Evolutionary conservation across 164 flowering plant genomes (phyloP).

Genomic region (Sedum album): DNA sequence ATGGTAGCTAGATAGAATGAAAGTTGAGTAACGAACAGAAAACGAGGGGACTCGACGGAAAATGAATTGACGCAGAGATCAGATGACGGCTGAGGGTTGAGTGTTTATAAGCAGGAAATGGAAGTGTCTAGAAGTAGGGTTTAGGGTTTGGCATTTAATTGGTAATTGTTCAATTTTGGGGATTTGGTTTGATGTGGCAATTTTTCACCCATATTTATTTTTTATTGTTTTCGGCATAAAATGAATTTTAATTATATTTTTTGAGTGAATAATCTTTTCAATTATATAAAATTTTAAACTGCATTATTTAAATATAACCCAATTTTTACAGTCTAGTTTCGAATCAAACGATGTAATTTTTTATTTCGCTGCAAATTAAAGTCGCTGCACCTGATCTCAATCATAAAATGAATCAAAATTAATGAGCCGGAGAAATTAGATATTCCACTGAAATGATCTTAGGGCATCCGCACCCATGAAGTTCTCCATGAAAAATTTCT

Average conservation of each 20-base stretch:
- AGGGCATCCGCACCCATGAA: too few relatives aligned
- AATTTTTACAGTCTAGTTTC: too few relatives aligned
- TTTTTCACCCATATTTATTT: background rate
- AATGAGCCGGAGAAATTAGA: too few relatives aligned
- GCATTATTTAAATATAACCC: too few relatives aligned
- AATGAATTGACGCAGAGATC: background rate
- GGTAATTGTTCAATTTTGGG: background rate
- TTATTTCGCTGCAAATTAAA: too few relatives aligned
- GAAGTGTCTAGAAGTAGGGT: slow-evolving; percentile 14
- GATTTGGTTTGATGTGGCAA: background rate
- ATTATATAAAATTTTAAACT: too few relatives aligned
- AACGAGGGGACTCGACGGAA: background rate
- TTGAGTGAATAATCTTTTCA: background rate
- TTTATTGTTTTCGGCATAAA: background rate
- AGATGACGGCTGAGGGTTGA: background rate
- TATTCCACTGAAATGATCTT: too few relatives aligned
- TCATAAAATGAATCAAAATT: too few relatives aligned
- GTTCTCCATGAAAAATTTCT: too few relatives aligned
- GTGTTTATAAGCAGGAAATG: slow-evolving; percentile 7
- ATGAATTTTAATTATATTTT: background rate
- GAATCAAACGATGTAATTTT: too few relatives aligned
- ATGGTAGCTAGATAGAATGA: background rate
- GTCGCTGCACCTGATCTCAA: too few relatives aligned
- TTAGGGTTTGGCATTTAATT: slow-evolving; percentile 3
- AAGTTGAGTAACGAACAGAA: background rate